Evolutionary conservation across 2,329 filamentous ascomycete genomes (phyloP).

Genomic region (Byssochlamys sp.): DNA sequence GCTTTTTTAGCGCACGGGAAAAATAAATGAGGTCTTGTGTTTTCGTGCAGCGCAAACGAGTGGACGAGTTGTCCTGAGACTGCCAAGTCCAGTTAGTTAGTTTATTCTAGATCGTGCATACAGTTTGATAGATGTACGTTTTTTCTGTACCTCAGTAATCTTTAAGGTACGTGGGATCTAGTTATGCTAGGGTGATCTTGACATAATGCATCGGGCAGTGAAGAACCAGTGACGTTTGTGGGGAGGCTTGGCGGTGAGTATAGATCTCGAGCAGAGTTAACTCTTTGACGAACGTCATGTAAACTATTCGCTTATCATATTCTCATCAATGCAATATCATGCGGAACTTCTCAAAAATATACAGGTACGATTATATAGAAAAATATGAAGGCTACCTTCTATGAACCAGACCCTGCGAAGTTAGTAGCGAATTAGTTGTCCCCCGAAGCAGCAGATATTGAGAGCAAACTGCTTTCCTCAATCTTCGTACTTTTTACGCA

Average conservation of each 20-base stretch:
- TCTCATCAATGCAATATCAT: no score
- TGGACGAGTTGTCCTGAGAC: neutral
- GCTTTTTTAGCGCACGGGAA: neutral
- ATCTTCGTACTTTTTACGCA: neutral
- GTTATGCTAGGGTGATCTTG: conserved; percentile 3
- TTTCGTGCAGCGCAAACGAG: neutral
- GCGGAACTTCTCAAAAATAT: no score
- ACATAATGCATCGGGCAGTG: conserved; percentile 6
- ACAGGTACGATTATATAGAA: no score
- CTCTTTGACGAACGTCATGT: no score
- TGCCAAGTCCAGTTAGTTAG: neutral
- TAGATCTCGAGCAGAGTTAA: neutral
- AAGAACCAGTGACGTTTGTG: conserved; percentile 6
- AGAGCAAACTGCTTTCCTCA: no score
- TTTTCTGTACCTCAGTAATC: no score
- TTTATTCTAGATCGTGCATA: neutral
- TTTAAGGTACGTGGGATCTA: neutral
- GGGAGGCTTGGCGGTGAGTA: conserved; percentile 10
- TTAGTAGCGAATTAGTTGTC: no score
- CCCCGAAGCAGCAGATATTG: no score
- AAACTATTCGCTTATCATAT: no score
- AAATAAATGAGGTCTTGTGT: neutral
- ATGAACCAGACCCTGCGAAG: no score
- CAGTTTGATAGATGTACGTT: neutral
- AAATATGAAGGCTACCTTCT: no score